Percentiles rank a stretch among this genome's conserved stretches.
Conservation (phyloP, 257 asterid species). For the Capsicum pubescens region DNA sequence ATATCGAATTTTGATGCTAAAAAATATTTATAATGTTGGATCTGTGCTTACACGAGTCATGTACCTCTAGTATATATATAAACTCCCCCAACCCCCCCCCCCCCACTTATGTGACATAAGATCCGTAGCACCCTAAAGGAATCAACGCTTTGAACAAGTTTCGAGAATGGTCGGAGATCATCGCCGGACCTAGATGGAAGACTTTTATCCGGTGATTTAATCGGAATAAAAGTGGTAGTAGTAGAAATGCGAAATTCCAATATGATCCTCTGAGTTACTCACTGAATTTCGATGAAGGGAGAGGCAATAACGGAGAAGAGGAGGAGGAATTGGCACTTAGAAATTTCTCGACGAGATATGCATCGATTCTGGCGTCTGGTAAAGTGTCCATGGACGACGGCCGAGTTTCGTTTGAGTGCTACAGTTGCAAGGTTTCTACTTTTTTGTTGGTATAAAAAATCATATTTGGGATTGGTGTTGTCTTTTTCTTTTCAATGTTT, state of each 20-base stretch:
- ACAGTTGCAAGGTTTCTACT: background rate
- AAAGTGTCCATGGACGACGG: conserved; percentile 55
- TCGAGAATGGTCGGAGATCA: too few species aligned
- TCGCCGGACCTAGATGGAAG: too few species aligned
- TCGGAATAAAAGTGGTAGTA: too few species aligned
- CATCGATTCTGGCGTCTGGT: conserved; percentile 43
- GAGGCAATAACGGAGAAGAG: conserved; percentile 52
- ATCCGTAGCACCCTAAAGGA: too few species aligned
- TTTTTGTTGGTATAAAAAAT: background rate
- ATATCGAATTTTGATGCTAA: too few species aligned
- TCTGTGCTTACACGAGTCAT: too few species aligned
- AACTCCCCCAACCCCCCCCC: too few species aligned
- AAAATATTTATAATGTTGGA: too few species aligned
- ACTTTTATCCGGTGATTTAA: too few species aligned
- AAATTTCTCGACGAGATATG: conserved; percentile 79
- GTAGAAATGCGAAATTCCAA: too few species aligned
- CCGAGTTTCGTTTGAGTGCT: conserved; percentile 40
- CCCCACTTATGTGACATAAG: too few species aligned
- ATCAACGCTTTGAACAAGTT: conserved; percentile 33
- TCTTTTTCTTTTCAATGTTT: background rate
- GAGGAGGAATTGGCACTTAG: conserved; percentile 53
- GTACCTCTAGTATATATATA: too few species aligned
- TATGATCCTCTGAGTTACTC: conserved; percentile 62
- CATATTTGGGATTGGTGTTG: background rate
- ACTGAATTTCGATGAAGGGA: conserved; percentile 81